These are phyloP conservation scores for Purshia tridentata DNA, from an alignment of 306 rosid species.

Conservation along the genomic window DNA sequence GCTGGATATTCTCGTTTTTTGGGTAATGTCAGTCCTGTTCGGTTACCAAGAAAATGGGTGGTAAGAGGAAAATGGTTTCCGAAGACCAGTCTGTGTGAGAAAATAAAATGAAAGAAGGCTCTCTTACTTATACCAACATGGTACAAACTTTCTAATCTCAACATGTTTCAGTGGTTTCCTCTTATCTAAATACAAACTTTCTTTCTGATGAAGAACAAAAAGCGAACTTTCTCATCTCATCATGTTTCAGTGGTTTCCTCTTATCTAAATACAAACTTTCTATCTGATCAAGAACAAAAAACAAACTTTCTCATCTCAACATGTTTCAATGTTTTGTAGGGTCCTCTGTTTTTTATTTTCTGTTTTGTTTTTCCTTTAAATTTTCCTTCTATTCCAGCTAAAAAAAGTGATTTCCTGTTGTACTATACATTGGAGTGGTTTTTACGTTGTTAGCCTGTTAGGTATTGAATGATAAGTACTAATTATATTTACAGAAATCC, in stretches of 20 bases:
- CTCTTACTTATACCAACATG: neutral
- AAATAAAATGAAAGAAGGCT: neutral
- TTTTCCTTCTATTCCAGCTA: neutral
- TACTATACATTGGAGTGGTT: no score
- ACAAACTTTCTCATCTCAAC: neutral
- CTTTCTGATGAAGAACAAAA: no score
- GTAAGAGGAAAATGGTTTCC: neutral
- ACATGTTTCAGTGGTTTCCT: neutral
- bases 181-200: no score
- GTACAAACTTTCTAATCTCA: neutral
- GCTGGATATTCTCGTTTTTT: neutral
- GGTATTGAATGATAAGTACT: no score
- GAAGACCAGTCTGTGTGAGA: neutral
- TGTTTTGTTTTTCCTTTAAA: neutral
- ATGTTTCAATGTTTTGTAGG: neutral
- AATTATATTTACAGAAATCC: neutral
- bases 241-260: no score
- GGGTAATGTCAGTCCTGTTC: neutral
- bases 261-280: neutral
- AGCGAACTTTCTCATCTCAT: no score
- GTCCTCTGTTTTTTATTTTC: neutral
- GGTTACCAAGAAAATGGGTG: slow-evolving; percentile 1
- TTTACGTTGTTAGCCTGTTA: no score
- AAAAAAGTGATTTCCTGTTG: neutral
- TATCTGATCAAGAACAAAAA: no score